phyloP scores from a whole-genome alignment of 2,329 filamentous ascomycete species.

The Proliferodiscus dingleyae region DNA sequence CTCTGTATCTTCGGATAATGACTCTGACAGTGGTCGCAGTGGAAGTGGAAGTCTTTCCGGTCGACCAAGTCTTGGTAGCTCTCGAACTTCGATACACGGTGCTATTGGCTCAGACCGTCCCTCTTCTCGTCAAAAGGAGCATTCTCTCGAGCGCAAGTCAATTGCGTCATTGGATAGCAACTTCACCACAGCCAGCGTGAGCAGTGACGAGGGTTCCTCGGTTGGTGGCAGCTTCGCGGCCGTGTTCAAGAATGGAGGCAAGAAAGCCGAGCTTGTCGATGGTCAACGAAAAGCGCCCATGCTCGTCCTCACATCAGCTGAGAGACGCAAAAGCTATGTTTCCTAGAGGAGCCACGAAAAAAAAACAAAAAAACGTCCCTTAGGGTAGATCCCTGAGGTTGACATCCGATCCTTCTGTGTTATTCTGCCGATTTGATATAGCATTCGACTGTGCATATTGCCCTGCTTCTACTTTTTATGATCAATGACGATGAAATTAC shows the following conservation, averaged over 20 bases:
- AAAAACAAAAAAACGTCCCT: slow-evolving; percentile 18
- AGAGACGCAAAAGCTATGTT: slow-evolving; percentile 78
- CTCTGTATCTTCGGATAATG: slow-evolving; percentile 64
- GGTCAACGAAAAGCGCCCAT: slow-evolving; percentile 77
- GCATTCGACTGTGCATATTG: slow-evolving; percentile 35
- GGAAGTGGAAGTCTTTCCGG: slow-evolving; percentile 77
- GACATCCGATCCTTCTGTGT: slow-evolving; percentile 29
- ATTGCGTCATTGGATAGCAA: slow-evolving; percentile 40
- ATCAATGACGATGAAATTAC: slow-evolving; percentile 30
- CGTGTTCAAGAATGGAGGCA: slow-evolving; percentile 56
- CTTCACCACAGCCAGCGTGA: slow-evolving; percentile 58
- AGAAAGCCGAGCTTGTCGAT: slow-evolving; percentile 52
- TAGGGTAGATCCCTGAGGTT: slow-evolving; percentile 31
- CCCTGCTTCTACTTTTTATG: slow-evolving; percentile 28
- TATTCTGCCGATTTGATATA: slow-evolving; percentile 34
- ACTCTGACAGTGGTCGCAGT: slow-evolving; percentile 64
- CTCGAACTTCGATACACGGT: slow-evolving; percentile 72
- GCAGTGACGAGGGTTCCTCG: slow-evolving; percentile 53
- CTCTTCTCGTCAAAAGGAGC: slow-evolving; percentile 58
- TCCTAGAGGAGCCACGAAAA: slow-evolving; percentile 39
- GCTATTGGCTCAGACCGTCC: slow-evolving; percentile 87
- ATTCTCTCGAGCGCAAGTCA: slow-evolving; percentile 51
- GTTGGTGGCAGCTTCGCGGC: slow-evolving; percentile 61
- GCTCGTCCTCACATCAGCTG: slow-evolving; percentile 80
- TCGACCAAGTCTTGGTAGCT: slow-evolving; percentile 62